phyloP scores from a whole-genome alignment of 2,329 filamentous ascomycete species.

The Neofusicoccum kwambonambiense region DNA sequence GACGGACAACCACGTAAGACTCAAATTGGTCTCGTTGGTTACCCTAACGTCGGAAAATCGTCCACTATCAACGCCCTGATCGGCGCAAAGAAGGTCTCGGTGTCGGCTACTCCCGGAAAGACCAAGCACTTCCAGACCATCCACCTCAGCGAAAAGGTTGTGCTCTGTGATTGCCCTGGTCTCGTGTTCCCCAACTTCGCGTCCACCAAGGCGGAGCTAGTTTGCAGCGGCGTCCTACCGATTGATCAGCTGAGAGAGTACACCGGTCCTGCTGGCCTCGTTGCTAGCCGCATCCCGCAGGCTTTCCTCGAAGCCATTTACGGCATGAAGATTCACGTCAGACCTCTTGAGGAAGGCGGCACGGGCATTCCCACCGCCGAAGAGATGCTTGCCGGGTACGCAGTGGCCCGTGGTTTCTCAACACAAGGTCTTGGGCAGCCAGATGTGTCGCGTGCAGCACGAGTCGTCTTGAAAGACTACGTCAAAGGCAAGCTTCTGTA shows the following conservation, averaged over 20 bases:
- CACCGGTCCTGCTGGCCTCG: conserved; percentile 79
- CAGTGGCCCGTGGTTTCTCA: conserved; percentile 83
- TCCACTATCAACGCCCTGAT: conserved; percentile 99
- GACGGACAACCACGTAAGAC: conserved; percentile 61
- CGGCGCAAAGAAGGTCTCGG: conserved; percentile 96
- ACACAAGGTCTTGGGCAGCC: conserved; percentile 87
- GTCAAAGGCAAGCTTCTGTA: conserved; percentile 94
- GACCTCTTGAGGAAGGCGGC: conserved; percentile 86
- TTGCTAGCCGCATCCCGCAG: conserved; percentile 82
- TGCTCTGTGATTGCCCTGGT: conserved; percentile 97
- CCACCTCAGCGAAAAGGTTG: conserved; percentile 82
- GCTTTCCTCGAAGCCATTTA: conserved; percentile 89
- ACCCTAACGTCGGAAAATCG: conserved; percentile 98
- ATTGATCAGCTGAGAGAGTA: conserved; percentile 96
- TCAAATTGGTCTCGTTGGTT: conserved; percentile 90
- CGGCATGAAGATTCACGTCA: conserved; percentile 80
- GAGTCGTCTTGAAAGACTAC: conserved; percentile 92
- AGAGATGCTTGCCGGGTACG: conserved; percentile 83
- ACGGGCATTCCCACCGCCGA: conserved; percentile 81
- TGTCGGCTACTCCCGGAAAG: conserved; percentile 95
- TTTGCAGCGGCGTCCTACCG: conserved; percentile 90
- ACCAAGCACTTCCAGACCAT: conserved; percentile 99
- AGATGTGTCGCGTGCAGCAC: conserved; percentile 87
- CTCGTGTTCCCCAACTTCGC: conserved; percentile 98
- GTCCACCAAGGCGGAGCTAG: conserved; percentile 91